Percentiles rank a stretch among this genome's conserved stretches.
These are phyloP conservation scores for Coniosporium tulheliwenetii DNA, from an alignment of 2,329 filamentous ascomycete genomes.

Conservation along the genomic window DNA sequence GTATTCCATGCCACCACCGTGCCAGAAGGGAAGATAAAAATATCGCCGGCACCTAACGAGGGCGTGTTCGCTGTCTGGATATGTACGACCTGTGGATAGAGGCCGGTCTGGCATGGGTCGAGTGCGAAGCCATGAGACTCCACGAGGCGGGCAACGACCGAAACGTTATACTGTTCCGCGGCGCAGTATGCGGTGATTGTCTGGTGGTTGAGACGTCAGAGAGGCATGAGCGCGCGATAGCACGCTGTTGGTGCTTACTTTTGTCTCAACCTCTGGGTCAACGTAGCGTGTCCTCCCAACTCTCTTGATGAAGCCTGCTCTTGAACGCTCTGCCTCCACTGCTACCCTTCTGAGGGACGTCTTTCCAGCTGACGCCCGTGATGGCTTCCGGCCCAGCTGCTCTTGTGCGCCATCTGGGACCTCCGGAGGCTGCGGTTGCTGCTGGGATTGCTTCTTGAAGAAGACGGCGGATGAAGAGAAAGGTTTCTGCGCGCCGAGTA, in stretches of 20 bases:
- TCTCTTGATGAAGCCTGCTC: slow-evolving; percentile 35
- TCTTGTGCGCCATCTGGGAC: slow-evolving; percentile 6
- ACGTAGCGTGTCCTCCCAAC: slow-evolving; percentile 26
- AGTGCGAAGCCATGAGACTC: slow-evolving; percentile 42
- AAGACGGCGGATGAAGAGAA: too few species aligned
- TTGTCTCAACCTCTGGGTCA: slow-evolving; percentile 29
- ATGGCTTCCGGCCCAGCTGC: slow-evolving; percentile 30
- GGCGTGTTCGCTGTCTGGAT: slow-evolving; percentile 29
- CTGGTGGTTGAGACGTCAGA: slow-evolving; percentile 13
- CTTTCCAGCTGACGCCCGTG: slow-evolving; percentile 41
- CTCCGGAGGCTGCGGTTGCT: slow-evolving; percentile 6
- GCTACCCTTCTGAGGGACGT: slow-evolving; percentile 73
- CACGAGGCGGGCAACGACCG: slow-evolving; percentile 40
- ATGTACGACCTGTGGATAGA: slow-evolving; percentile 52
- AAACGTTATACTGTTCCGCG: slow-evolving; percentile 50
- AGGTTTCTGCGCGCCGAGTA: too few species aligned
- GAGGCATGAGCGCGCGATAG: background rate
- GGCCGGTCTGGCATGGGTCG: slow-evolving; percentile 45
- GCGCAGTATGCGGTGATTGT: slow-evolving; percentile 50
- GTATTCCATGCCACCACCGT: slow-evolving; percentile 88
- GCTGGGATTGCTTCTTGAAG: too few species aligned
- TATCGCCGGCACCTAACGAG: slow-evolving; percentile 55
- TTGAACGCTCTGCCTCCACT: slow-evolving; percentile 60
- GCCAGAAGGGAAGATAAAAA: slow-evolving; percentile 91
- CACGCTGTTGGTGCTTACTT: slow-evolving; percentile 12